Percentiles rank a stretch among this genome's conserved stretches.
Evolutionary conservation across 1,139 yeast species (phyloP).

Genomic region (Magnusiomyces paraingens): DNA sequence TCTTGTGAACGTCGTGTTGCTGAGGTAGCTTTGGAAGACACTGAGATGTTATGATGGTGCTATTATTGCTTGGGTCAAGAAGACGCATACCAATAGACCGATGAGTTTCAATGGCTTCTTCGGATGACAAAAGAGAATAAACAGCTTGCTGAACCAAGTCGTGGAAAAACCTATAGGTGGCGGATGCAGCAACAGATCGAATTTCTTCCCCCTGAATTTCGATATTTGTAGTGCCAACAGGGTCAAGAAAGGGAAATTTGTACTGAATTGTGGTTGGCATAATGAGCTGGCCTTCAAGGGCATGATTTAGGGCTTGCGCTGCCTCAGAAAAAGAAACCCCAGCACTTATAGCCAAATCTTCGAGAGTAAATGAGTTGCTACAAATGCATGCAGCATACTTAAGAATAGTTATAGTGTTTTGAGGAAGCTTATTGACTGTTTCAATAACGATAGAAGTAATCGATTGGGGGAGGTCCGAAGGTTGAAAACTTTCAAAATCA

Average conservation of each 20-base stretch:
- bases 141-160: constrained; percentile 35
- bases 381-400: constrained; percentile 44
- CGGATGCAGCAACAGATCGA: constrained; percentile 37
- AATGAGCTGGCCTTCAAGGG: constrained; percentile 36
- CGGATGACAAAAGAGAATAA: constrained; percentile 28
- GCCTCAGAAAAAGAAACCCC: constrained; percentile 32
- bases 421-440: constrained; percentile 25
- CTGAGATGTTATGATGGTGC: background rate
- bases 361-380: constrained; percentile 40
- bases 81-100: constrained; percentile 42
- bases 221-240: constrained; percentile 35
- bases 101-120: constrained; percentile 36
- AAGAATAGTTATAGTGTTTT: constrained; percentile 29
- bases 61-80: constrained; percentile 22
- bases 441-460: constrained; percentile 26
- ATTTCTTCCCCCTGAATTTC: constrained; percentile 37
- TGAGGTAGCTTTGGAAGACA: constrained; percentile 11
- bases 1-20: constrained; percentile 20
- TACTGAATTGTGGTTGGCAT: constrained; percentile 42
- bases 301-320: constrained; percentile 34
- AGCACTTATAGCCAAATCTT: constrained; percentile 41
- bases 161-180: constrained; percentile 35
- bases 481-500: constrained; percentile 24
- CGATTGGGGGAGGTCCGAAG: constrained; percentile 21
- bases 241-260: constrained; percentile 44